A percentile compares a stretch with the other conserved stretches of the same genome.
phyloP scores from a whole-genome alignment of 495 filamentous ascomycete species.

The Penicillium soppii region DNA sequence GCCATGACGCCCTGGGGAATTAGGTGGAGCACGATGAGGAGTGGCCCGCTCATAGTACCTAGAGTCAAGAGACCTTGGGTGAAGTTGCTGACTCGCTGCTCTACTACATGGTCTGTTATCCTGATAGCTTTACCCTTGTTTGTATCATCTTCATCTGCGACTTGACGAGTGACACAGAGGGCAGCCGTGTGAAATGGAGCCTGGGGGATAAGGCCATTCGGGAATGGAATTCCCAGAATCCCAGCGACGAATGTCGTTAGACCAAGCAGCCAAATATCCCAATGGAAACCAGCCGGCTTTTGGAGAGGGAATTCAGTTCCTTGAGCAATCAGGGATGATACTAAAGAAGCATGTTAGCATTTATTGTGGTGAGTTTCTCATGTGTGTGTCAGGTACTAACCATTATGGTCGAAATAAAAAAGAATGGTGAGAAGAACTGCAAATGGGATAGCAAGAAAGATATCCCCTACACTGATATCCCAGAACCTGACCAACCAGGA shows the following conservation, averaged over 20 bases:
- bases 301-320: slow-evolving; percentile 87
- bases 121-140: slow-evolving; percentile 63
- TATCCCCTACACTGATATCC: slow-evolving; percentile 69
- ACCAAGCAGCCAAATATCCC: slow-evolving; percentile 91
- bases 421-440: slow-evolving; percentile 81
- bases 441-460: slow-evolving; percentile 89
- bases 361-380: no score
- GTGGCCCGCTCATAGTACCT: slow-evolving; percentile 83
- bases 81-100: slow-evolving; percentile 87
- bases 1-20: slow-evolving; percentile 88
- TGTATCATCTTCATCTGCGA: slow-evolving; percentile 56
- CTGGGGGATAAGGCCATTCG: slow-evolving; percentile 90
- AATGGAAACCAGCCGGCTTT: slow-evolving; percentile 95
- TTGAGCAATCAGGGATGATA: slow-evolving; percentile 86
- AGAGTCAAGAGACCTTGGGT: slow-evolving; percentile 80
- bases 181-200: slow-evolving; percentile 90
- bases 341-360: slow-evolving; percentile 29
- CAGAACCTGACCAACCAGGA: slow-evolving; percentile 88
- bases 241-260: slow-evolving; percentile 83
- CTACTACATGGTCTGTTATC: slow-evolving; percentile 72
- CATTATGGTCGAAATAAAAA: slow-evolving; percentile 94
- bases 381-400: slow-evolving; percentile 34
- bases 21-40: slow-evolving; percentile 77
- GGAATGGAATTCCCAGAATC: slow-evolving; percentile 82
- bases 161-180: slow-evolving; percentile 69